Evolutionary conservation across 2,329 filamentous ascomycete species (phyloP).

Genomic region (Pseudogymnoascus sp.): DNA sequence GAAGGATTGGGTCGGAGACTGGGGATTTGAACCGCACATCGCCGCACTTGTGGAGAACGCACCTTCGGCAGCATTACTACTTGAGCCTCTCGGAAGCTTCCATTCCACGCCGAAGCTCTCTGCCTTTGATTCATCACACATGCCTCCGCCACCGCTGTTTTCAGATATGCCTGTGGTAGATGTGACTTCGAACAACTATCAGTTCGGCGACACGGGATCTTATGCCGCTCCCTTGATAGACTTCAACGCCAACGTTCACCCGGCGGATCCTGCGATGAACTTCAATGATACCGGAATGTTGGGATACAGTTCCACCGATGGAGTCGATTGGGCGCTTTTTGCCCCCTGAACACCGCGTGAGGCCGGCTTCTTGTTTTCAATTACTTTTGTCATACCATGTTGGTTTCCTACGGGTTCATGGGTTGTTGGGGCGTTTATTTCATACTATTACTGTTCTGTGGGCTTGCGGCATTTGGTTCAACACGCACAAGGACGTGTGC

Average conservation of each 20-base stretch:
- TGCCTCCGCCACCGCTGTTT: background rate
- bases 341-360: background rate
- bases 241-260: background rate
- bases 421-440: constrained; percentile 1
- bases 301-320: background rate
- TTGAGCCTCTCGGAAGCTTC: background rate
- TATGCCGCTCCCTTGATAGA: constrained; percentile 1
- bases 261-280: background rate
- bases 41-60: constrained; percentile 26
- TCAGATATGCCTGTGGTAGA: background rate
- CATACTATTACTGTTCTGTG: background rate
- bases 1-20: constrained; percentile 34
- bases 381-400: constrained; percentile 1
- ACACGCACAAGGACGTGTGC: background rate
- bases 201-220: background rate
- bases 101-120: background rate
- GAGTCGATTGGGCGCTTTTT: constrained; percentile 2
- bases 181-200: background rate
- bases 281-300: background rate
- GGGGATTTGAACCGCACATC: constrained; percentile 31
- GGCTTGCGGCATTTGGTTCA: background rate
- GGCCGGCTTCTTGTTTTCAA: constrained; percentile 1
- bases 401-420: background rate
- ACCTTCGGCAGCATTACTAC: background rate
- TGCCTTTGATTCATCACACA: background rate